Evolutionary conservation across 225 moss, liverwort and hornwort species (phyloP), one percentile per base, ranked within the genome.

Genomic region (Thuidium tamariscinum): DNA sequence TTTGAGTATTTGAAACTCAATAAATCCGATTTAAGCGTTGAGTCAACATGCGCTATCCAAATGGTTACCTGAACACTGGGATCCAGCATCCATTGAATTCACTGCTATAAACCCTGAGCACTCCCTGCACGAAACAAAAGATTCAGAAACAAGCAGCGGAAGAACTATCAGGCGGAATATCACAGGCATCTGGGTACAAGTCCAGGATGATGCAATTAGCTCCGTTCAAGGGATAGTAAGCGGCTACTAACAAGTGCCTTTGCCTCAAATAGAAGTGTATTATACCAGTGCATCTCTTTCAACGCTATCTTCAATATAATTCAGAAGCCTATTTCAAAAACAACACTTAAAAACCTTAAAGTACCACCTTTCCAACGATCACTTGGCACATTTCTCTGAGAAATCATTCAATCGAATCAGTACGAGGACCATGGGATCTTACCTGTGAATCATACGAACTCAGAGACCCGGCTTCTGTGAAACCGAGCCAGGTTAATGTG

Each of bases 31-130:
- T 22, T 16, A 18, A 12, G 59, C 52, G 56, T 16, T 11, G 54
- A 69, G 39, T 9, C 14, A 48, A 80, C 21, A 64, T 67, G 29
- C 34, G 48, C 56, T 52, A 62, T 81, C 61, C 19, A n/a, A 39
- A 32, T 51, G 54, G 26, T 70, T 80, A 93, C 98, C 98, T 95
- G 91, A 91, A 96, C 18, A 99, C 91, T 54, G 98, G 98, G 36
- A 96, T 92, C 98, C 98, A 99, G 89, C 95, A 95, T 41, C 97
- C 98, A 74, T 88, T 92, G 81, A 87, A 99, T 42, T 91, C 94
- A 52, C 74, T 90, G 89, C 94, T 95, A 65, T 92, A 91, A 61
- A 99, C 90, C 80, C 98, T 92, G 61, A 99, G 94, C 25, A 96
- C 89, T 86, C 95, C 98, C 98, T 99, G 89, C 87, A 22, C 74